Conservation (phyloP, 768 basidiomycete genomes). For the Obba rivulosa region DNA sequence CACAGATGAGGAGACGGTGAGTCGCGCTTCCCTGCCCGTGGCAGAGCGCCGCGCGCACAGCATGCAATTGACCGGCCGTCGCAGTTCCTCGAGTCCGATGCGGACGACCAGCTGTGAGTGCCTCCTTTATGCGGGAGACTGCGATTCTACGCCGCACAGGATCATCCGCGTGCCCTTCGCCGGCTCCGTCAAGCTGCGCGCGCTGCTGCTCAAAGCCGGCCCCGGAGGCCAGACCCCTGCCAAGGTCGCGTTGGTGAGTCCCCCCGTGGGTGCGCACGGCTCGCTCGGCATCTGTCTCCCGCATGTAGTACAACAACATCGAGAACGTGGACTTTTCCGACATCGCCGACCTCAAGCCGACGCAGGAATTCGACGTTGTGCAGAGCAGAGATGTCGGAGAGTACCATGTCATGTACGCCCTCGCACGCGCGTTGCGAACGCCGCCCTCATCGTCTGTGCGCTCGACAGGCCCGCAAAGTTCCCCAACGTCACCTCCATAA, state of each 20-base stretch:
- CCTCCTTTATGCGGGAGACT: not conserved
- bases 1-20: conserved; percentile 62
- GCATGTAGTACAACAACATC: conserved; percentile 64
- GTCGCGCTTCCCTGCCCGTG: conserved; percentile 8
- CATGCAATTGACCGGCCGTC: conserved; percentile 2
- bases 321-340: conserved; percentile 82
- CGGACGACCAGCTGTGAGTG: conserved; percentile 81
- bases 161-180: conserved; percentile 86
- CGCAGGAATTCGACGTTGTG: conserved; percentile 70
- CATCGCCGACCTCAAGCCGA: conserved; percentile 50
- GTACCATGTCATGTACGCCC: conserved; percentile 68
- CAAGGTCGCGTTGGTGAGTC: conserved; percentile 63
- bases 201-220: conserved; percentile 79
- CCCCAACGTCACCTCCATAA: conserved; percentile 73
- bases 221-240: conserved; percentile 74
- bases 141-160: conserved; percentile 31
- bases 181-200: conserved; percentile 77
- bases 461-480: conserved; percentile 74
- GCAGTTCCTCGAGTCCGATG: conserved; percentile 83
- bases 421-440: not conserved
- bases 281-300: not conserved
- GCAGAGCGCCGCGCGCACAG: not conserved
- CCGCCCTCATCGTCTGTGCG: not conserved
- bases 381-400: conserved; percentile 76
- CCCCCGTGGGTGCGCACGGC: no score